Percentiles rank a stretch among this genome's conserved stretches.
Conservation (phyloP, 78 protist genomes). For the Cyanophora paradoxa region DNA sequence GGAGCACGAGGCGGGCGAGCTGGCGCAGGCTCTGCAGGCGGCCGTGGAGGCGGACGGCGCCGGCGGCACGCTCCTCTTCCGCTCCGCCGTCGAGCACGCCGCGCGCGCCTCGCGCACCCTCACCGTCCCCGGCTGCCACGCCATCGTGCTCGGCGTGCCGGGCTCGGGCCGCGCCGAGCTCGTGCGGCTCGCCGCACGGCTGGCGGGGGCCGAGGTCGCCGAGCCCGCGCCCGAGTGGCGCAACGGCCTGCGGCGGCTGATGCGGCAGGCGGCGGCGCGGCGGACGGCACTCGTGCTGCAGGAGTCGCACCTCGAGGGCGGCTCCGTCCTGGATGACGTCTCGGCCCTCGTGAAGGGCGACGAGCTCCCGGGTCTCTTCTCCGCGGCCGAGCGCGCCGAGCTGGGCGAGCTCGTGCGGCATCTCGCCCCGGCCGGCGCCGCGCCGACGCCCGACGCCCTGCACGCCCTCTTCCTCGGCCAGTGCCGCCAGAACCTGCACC, state of each 20-base stretch:
- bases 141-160: conserved; percentile 45
- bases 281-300: too few relatives aligned
- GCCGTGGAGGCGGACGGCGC: conserved; percentile 4
- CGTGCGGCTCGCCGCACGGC: conserved; percentile 20
- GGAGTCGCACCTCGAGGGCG: too few relatives aligned
- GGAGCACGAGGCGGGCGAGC: not conserved
- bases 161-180: conserved; percentile 45
- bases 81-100: conserved; percentile 34
- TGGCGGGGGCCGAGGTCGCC: too few relatives aligned
- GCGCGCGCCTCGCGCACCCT: conserved; percentile 24
- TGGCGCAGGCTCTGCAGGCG: not conserved
- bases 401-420: too few relatives aligned
- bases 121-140: conserved; percentile 32
- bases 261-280: too few relatives aligned
- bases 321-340: too few relatives aligned
- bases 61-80: conserved; percentile 32
- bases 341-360: conserved; percentile 57
- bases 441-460: conserved; percentile 12
- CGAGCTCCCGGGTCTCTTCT: conserved; percentile 61
- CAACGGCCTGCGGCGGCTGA: not conserved
- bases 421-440: conserved; percentile 28
- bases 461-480: conserved; percentile 33
- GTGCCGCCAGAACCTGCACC: conserved; percentile 49
- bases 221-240: not conserved
- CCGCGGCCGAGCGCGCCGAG: conserved; percentile 9